phyloP scores from a whole-genome alignment of 805 yeast species.

The Ogataea paraovalis region DNA sequence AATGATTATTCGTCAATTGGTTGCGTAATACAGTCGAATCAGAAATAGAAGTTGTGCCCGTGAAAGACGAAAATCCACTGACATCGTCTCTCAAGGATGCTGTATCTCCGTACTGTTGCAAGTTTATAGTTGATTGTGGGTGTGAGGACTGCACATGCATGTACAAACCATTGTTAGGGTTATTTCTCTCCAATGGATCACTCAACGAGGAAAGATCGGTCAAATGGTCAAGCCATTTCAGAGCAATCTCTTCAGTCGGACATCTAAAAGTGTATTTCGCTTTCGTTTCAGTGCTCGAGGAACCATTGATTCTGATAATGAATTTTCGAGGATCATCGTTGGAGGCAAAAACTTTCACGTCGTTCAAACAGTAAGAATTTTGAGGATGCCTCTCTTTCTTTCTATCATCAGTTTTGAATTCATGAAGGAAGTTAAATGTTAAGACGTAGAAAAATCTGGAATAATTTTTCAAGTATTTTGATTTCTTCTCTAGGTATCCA shows the following conservation, averaged over 20 bases:
- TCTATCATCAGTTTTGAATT: constrained; percentile 55
- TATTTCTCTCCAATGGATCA: constrained; percentile 46
- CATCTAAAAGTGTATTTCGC: constrained; percentile 39
- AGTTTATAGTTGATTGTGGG: constrained; percentile 7
- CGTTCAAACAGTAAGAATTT: constrained; percentile 37
- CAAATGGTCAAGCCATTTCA: constrained; percentile 54
- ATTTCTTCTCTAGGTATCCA: constrained; percentile 57
- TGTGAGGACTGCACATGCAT: constrained; percentile 7
- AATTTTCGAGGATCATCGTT: constrained; percentile 36
- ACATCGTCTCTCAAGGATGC: constrained; percentile 11
- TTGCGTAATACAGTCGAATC: constrained; percentile 2
- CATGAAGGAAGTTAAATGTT: constrained; percentile 64
- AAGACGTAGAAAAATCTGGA: constrained; percentile 61
- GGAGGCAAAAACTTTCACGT: constrained; percentile 29
- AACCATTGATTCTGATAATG: constrained; percentile 31
- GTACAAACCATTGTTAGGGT: constrained; percentile 32
- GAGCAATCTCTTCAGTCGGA: constrained; percentile 39
- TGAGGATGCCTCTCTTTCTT: constrained; percentile 48
- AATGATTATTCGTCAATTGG: constrained; percentile 10
- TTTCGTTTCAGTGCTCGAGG: constrained; percentile 10
- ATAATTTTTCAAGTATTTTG: constrained; percentile 58
- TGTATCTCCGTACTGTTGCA: constrained; percentile 5
- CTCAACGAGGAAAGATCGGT: constrained; percentile 47
- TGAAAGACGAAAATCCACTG: constrained; percentile 3
- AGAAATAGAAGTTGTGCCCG: constrained; percentile 1